A percentile compares a stretch with the other conserved stretches of the same genome.
These are phyloP conservation scores for Fusarium bactridioides DNA, from an alignment of 2,329 filamentous ascomycete genomes.

Conservation along the genomic window DNA sequence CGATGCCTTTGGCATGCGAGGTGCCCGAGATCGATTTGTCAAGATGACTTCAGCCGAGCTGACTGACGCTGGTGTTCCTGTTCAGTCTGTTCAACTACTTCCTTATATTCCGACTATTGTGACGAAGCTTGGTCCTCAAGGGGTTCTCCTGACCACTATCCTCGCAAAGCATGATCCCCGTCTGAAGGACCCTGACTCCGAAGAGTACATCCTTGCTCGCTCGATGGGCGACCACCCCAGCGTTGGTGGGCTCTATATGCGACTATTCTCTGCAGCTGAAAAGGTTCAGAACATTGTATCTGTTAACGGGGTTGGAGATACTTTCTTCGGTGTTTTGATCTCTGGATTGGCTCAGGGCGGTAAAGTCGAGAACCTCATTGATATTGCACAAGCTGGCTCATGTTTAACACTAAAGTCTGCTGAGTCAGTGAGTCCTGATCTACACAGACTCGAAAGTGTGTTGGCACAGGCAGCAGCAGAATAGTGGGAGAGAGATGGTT, in stretches of 20 bases:
- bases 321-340: constrained; percentile 86
- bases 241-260: constrained; percentile 84
- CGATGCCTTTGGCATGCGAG: constrained; percentile 78
- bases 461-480: constrained; percentile 42
- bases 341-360: constrained; percentile 74
- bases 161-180: constrained; percentile 73
- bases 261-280: constrained; percentile 71
- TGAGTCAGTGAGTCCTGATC: constrained; percentile 72
- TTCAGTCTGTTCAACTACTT: constrained; percentile 83
- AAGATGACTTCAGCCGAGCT: constrained; percentile 71
- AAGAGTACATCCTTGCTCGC: constrained; percentile 76
- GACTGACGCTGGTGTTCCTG: constrained; percentile 82
- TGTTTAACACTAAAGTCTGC: constrained; percentile 78
- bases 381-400: constrained; percentile 82
- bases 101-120: constrained; percentile 87
- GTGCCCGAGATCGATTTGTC: constrained; percentile 76
- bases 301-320: constrained; percentile 95
- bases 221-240: constrained; percentile 59
- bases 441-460: constrained; percentile 57
- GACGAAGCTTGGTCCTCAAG: constrained; percentile 80
- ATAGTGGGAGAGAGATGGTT: neutral
- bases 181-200: constrained; percentile 67
- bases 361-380: constrained; percentile 69
- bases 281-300: constrained; percentile 77
- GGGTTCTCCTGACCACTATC: constrained; percentile 78